Evolutionary conservation across 768 basidiomycete genomes (phyloP).

Genomic region (Strobilomyces echinocephalus): DNA sequence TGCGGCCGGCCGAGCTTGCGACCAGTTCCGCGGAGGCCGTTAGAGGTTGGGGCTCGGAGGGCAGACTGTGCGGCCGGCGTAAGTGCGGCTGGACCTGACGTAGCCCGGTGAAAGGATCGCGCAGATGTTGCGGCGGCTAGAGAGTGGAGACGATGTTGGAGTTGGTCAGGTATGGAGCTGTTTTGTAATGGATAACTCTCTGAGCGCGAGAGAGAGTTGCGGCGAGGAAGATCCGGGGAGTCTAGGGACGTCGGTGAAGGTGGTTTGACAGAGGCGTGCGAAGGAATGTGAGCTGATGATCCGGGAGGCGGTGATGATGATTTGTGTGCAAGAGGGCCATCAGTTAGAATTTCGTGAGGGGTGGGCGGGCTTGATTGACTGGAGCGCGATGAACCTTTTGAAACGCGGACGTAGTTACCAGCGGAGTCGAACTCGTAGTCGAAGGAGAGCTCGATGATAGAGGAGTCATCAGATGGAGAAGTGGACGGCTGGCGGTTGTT

Average conservation of each 20-base stretch:
- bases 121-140: slow-evolving; percentile 19
- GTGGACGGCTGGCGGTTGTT: slow-evolving; percentile 30
- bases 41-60: slow-evolving; percentile 28
- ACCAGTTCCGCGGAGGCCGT: slow-evolving; percentile 31
- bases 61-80: slow-evolving; percentile 29
- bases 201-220: slow-evolving; percentile 58
- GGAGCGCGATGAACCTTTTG: slow-evolving; percentile 39
- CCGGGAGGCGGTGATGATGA: slow-evolving; percentile 23
- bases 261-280: slow-evolving; percentile 23
- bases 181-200: slow-evolving; percentile 55
- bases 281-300: slow-evolving; percentile 14
- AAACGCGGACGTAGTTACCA: slow-evolving; percentile 43
- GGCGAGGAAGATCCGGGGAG: slow-evolving; percentile 37
- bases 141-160: slow-evolving; percentile 28
- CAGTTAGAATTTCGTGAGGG: slow-evolving; percentile 32
- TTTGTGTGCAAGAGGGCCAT: slow-evolving; percentile 22
- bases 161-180: slow-evolving; percentile 27
- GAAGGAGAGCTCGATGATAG: slow-evolving; percentile 45
- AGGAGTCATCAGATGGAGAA: slow-evolving; percentile 43
- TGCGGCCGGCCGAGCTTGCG: slow-evolving; percentile 34
- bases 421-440: slow-evolving; percentile 43
- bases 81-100: slow-evolving; percentile 51
- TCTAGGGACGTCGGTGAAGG: slow-evolving; percentile 34
- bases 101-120: slow-evolving; percentile 62
- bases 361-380: slow-evolving; percentile 39